These are phyloP conservation scores for Cladosporium sp. DNA, from an alignment of 2,329 filamentous ascomycete genomes.

Conservation along the genomic window DNA sequence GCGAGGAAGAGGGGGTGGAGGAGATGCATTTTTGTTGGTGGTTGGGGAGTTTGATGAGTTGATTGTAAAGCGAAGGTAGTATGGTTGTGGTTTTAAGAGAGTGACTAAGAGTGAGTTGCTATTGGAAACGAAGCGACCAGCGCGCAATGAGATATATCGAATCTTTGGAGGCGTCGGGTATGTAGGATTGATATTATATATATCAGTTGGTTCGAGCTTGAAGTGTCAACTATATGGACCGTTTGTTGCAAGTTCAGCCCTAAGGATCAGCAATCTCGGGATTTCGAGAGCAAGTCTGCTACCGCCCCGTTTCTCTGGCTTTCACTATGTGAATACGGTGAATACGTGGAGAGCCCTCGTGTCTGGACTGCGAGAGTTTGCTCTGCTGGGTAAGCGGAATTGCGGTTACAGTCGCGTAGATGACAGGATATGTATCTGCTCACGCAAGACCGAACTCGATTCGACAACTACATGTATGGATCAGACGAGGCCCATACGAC, in stretches of 20 bases:
- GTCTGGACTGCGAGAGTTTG: fast-evolving
- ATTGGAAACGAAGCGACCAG: neutral
- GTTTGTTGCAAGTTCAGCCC: neutral
- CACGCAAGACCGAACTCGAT: neutral
- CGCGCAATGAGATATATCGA: neutral
- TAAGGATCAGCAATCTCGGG: neutral
- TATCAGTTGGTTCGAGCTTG: neutral
- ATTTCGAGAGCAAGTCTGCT: neutral
- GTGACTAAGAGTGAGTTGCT: neutral
- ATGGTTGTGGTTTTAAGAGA: too few relatives aligned
- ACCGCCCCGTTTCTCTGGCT: too few relatives aligned
- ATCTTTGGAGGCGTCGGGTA: neutral
- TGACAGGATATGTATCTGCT: neutral
- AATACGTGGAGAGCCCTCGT: neutral
- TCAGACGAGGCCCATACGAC: neutral
- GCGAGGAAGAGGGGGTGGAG: neutral
- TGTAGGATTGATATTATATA: neutral
- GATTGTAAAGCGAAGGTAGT: neutral
- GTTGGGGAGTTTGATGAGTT: neutral
- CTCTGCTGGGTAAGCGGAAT: neutral
- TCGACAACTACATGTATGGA: neutral
- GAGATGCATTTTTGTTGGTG: neutral
- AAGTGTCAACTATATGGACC: neutral
- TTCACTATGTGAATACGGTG: too few relatives aligned
- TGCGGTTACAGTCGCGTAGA: neutral